Percentiles rank a stretch among this genome's conserved stretches.
Conservation (phyloP, 768 basidiomycete genomes). For the Rhodotorula diobovata region DNA sequence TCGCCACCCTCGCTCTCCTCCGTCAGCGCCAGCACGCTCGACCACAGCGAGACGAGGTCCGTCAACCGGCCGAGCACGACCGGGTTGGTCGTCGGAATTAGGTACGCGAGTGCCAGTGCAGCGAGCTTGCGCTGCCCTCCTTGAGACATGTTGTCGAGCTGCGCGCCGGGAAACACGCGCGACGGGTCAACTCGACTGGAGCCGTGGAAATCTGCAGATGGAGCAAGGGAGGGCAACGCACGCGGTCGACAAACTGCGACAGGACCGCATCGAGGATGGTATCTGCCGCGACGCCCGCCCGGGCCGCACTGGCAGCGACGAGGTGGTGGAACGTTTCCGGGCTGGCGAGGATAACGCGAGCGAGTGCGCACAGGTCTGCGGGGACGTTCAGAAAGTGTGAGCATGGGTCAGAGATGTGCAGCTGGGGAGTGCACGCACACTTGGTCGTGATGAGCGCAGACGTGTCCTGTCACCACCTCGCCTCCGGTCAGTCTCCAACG, state of each 20-base stretch:
- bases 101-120: slow-evolving; percentile 72
- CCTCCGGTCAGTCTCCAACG: not conserved
- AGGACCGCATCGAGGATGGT: slow-evolving; percentile 63
- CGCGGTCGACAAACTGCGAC: slow-evolving; percentile 73
- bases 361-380: slow-evolving; percentile 61
- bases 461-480: slow-evolving; percentile 8
- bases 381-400: not conserved
- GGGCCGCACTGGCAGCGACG: slow-evolving; percentile 59
- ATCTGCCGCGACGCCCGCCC: slow-evolving; percentile 53
- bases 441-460: slow-evolving; percentile 55
- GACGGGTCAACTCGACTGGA: not conserved
- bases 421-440: slow-evolving; percentile 35
- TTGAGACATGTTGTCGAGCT: slow-evolving; percentile 91
- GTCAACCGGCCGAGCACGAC: slow-evolving; percentile 69
- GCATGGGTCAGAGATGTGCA: too few relatives aligned
- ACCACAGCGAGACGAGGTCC: slow-evolving; percentile 81
- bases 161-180: not conserved
- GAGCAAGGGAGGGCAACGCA: slow-evolving; percentile 14
- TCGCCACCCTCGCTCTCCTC: slow-evolving; percentile 58
- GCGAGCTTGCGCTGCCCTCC: slow-evolving; percentile 74
- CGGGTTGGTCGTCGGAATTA: slow-evolving; percentile 68
- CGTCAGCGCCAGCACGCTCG: slow-evolving; percentile 80
- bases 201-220: too few relatives aligned
- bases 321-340: slow-evolving; percentile 65
- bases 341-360: slow-evolving; percentile 67